A percentile compares a stretch with the other conserved stretches of the same genome.
Conservation (phyloP, 192 early-diverging fungal species). For the Lobulomyces angularis region DNA sequence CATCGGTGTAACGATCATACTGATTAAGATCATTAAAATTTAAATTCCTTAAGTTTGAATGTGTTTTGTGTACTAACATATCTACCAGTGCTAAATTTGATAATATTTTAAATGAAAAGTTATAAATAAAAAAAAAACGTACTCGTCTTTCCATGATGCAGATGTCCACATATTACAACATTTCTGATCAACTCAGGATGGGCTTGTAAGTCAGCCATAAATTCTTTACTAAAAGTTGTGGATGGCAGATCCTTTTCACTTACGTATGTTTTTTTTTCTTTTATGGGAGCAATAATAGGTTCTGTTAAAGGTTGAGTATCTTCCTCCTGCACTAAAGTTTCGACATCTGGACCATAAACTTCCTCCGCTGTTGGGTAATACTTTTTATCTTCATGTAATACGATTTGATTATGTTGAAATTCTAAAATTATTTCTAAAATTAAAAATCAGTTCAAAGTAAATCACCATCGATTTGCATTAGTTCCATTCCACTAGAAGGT, state of each 20-base stretch:
- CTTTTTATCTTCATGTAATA: constrained; percentile 96
- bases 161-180: constrained; percentile 80
- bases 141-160: constrained; percentile 97
- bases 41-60: constrained; percentile 39
- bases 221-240: constrained; percentile 80
- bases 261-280: constrained; percentile 74
- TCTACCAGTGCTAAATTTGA: constrained; percentile 91
- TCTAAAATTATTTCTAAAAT: constrained; percentile 16
- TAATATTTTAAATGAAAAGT: too few relatives aligned
- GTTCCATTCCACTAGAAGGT: constrained; percentile 20
- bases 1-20: constrained; percentile 76
- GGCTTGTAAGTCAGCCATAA: constrained; percentile 66
- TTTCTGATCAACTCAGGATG: constrained; percentile 77
- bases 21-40: constrained; percentile 34
- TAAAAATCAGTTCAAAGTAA: constrained; percentile 1
- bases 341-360: constrained; percentile 89
- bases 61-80: constrained; percentile 80
- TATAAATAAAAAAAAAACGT: too few relatives aligned
- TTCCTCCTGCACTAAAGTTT: constrained; percentile 92
- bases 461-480: constrained; percentile 59
- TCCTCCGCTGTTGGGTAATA: constrained; percentile 97
- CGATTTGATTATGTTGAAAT: constrained; percentile 61
- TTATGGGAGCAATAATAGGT: constrained; percentile 87
- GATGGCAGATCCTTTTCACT: constrained; percentile 71
- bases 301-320: constrained; percentile 91